Conservation (phyloP, 176 grass and related monocot genomes). For the Raddia distichophylla region DNA sequence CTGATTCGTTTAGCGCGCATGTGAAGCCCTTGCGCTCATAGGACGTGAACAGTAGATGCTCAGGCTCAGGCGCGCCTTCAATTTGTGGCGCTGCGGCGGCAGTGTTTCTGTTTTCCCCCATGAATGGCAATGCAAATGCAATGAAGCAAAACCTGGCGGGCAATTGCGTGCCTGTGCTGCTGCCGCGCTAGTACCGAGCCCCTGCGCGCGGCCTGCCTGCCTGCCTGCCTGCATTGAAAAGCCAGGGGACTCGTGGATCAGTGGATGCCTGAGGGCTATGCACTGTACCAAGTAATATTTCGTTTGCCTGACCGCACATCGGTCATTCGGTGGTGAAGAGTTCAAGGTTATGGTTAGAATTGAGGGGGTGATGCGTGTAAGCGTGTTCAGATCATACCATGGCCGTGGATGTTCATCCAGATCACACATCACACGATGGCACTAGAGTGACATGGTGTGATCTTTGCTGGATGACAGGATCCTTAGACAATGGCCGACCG, state of each 20-base stretch:
- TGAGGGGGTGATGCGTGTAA: background rate
- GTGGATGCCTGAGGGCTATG: background rate
- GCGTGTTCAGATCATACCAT: background rate
- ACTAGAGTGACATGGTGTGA: background rate
- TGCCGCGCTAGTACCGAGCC: background rate
- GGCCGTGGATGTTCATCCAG: background rate
- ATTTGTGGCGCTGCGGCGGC: background rate
- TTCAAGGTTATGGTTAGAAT: too few relatives aligned
- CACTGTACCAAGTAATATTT: background rate
- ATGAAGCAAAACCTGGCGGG: background rate
- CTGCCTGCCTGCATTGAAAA: background rate
- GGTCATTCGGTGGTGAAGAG: too few relatives aligned
- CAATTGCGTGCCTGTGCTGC: background rate
- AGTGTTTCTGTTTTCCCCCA: background rate
- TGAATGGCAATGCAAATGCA: background rate
- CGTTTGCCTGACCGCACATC: too few relatives aligned
- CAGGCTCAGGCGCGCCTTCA: background rate
- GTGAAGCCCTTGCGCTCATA: background rate
- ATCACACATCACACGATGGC: background rate
- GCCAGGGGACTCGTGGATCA: background rate
- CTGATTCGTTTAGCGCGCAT: background rate
- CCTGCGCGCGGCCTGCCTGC: too few relatives aligned
- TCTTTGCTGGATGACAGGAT: conserved; percentile 5
- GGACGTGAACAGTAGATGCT: background rate
- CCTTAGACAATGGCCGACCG: background rate